Evolutionary conservation across 2,329 filamentous ascomycete genomes (phyloP), one percentile per base, ranked within the genome.

Genomic region (Emmonsia crescens): DNA sequence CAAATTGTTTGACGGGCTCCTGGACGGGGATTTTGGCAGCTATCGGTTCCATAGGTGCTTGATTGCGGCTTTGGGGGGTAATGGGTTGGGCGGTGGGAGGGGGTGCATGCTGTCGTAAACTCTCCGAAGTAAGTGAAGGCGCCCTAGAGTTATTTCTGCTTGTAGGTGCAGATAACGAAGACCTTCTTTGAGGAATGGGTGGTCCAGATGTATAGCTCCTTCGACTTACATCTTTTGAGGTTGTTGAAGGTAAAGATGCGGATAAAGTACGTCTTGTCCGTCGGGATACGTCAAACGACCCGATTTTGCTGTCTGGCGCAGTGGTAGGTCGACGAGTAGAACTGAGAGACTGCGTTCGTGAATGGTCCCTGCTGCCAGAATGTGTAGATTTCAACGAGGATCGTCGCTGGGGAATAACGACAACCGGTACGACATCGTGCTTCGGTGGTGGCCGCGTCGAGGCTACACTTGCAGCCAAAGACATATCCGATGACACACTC

Each of bases 161-260:
- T 5, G 77, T 79, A 4, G 76, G 76, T 9, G 77, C 77, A 36
- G 78, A 79, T 24, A 79, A 71, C 16, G 77, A 79, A 6, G 77
- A 78, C 59, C 73, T 74, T 52, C 76, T 73, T 19, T 70, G 66
- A 44, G 78, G 77, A 49, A 79, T 70, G 46, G 66, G 60, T 48
- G 75, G 75, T 44, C 64, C 68, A 46, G 69, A 64, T 36, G 65
- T 61, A 49, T 69, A 70, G 46, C 70, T 70, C 60, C 72, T 71
- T 27, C 66, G 67, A 57, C 70, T 68, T 48, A 66, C 67, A 36
- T 68, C 67, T 63, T 61, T 67, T 52, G 66, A 64, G 46, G 64
- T 58, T 54, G 59, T 42, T 57, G 66, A 67, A 60, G 71, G 67
- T 60, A 67, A 63, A 6, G 76, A 71, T 56, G 78, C 77, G n/a